A percentile compares a stretch with the other conserved stretches of the same genome.
Conservation (phyloP, 192 early-diverging fungal species). For the Backusella psychrophila region DNA sequence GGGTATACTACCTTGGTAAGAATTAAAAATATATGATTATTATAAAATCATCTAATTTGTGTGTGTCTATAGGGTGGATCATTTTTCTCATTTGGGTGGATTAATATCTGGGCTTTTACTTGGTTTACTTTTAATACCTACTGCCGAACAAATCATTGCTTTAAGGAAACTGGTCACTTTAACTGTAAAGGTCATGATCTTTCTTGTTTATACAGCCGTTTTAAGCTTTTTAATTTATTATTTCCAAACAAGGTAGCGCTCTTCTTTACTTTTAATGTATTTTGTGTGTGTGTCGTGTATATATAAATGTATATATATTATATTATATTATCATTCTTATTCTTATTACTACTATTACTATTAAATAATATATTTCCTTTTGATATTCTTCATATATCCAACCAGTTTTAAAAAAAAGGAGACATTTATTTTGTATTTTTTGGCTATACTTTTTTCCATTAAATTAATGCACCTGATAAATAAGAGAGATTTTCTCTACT, state of each 20-base stretch:
- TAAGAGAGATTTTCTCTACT: neutral
- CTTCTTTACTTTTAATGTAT: neutral
- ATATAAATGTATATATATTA: neutral
- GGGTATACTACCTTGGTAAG: conserved; percentile 67
- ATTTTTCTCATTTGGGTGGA: conserved; percentile 77
- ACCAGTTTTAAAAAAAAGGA: neutral
- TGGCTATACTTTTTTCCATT: neutral
- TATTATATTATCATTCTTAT: neutral
- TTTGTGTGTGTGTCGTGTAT: neutral
- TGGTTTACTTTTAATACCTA: neutral
- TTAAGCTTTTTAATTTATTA: neutral
- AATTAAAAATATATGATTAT: neutral
- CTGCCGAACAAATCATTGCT: neutral
- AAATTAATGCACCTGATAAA: neutral
- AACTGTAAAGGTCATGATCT: neutral
- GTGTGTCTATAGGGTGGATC: conserved; percentile 39
- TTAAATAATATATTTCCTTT: neutral
- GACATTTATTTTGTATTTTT: neutral
- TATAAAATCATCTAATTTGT: neutral
- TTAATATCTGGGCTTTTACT: conserved; percentile 27
- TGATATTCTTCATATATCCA: neutral
- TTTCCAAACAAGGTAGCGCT: neutral
- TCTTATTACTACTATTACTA: neutral
- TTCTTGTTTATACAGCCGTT: neutral
- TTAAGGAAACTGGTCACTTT: neutral